Base-by-base conservation (phyloP, 139 green algal genomes). In the Eudorina sp. region DNA sequence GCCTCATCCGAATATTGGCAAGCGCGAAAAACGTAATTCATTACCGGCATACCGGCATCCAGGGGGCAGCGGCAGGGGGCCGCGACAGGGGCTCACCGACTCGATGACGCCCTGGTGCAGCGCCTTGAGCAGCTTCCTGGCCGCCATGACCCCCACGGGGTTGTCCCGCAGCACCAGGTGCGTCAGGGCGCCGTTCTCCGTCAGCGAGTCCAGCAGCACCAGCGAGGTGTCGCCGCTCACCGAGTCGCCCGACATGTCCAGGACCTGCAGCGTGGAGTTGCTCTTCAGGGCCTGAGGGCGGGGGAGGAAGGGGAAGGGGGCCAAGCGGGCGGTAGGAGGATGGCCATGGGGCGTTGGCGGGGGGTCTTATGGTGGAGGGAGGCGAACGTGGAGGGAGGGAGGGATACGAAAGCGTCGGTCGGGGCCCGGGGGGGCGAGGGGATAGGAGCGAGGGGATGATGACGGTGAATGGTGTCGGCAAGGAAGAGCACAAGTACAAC, bases 121-220 rank as follows among this genome's bases (percentile, higher is more conserved):
- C 25, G 90, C 90, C 34, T 88, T 77, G 84, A 93, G 88, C 79
- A 93, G 80, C 55, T 86, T 90, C 27, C 89, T 66, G 0, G 88
- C 88, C 27, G 88, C 90, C 27, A 70, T 3, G 18, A 88, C 73
- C 36, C 90, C 90, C 84, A 94, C 48, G 0, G 91, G 91, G 69
- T 92, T 93, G 83, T 93, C 89, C 0, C 91, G 82, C 64, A 94
- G 84, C 34, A 93, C 19, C 5, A 92, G 69, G 19, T 48, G 31
- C 13, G 38, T 23, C 60, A 86, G 80, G 18, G 4, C 16, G 80
- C 41, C 80, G 41, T 62, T 77, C 21, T 86, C 80, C 27, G 25
- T 14, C 48, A 93, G 73, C 4, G 68, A 80, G 82, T 93, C 87
- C 45, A 88, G 80, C 76, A 93, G 76, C 73, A 92, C 90, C 40